These are phyloP conservation scores for Kluyveromyces marxianus DNA, from an alignment of 1,139 yeast genomes.

Conservation along the genomic window DNA sequence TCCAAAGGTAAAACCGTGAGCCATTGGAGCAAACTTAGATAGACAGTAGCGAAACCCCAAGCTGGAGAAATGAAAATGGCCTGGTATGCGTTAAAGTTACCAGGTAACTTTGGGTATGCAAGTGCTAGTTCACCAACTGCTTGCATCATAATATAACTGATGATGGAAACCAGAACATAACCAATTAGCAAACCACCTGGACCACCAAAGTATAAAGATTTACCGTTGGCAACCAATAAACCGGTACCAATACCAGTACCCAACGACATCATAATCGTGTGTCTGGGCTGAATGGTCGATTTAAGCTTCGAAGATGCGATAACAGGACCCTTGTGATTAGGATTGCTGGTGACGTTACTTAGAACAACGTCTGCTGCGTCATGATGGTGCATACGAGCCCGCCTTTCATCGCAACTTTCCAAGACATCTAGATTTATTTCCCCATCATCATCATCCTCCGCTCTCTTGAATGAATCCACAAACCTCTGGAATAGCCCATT, in stretches of 20 bases:
- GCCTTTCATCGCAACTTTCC: not conserved
- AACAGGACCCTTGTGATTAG: not conserved
- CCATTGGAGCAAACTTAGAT: conserved; percentile 81
- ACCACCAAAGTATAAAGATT: conserved; percentile 59
- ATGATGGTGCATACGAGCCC: not conserved
- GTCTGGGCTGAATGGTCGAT: conserved; percentile 43
- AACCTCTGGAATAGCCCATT: conserved; percentile 6
- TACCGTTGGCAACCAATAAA: conserved; percentile 66
- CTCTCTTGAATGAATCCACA: conserved; percentile 14
- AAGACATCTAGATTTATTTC: not conserved
- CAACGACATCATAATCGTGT: conserved; percentile 62
- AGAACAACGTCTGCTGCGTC: not conserved
- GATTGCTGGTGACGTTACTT: not conserved
- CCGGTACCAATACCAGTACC: conserved; percentile 86
- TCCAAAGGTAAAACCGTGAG: conserved; percentile 69
- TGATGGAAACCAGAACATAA: conserved; percentile 55
- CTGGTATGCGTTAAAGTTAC: conserved; percentile 67
- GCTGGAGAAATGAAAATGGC: conserved; percentile 60
- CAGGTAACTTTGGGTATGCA: conserved; percentile 63
- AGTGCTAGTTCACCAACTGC: conserved; percentile 80
- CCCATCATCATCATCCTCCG: conserved; percentile 5
- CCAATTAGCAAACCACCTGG: conserved; percentile 71
- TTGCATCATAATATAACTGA: conserved; percentile 67
- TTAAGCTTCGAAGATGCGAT: conserved; percentile 29
- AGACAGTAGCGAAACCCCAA: conserved; percentile 74